Evolutionary conservation across 768 basidiomycete species (phyloP), one percentile per base, ranked within the genome.

Genomic region (Boletus speciosus): DNA sequence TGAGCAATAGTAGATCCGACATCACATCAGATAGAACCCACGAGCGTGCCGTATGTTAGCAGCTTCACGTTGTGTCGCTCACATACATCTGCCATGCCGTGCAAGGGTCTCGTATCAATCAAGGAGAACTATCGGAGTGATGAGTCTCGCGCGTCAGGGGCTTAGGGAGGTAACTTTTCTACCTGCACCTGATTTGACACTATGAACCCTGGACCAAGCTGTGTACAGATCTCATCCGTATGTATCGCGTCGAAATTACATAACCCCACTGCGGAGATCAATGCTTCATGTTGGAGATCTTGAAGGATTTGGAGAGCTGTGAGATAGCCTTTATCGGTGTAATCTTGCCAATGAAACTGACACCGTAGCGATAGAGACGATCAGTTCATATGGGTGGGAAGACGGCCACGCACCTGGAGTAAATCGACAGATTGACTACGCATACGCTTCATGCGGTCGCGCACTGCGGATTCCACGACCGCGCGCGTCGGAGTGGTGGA

Each of bases 121-220:
- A 93, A 68, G 6, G 90, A 93, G 62, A 90, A 91, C 90, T 92
- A 58, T 6, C 15, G 9, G 34, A 9, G 5, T 34, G 43, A 48
- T 70, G 51, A 70, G 55, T 31, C 34, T 7, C 15, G 15, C 21
- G 32, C 23, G 25, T n/a, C 47, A 56, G 11, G 21, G 2, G 9
- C 29, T 31, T 25, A 42, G 25, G 43, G 27, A 9, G 19, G 29
- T 29, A 49, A 39, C 57, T 70, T 42, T 66, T 70, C 41, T 66
- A 90, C 90, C 78, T 88, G 90, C 8, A 93, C 83, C 71, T 93
- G 90, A 68, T 93, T 92, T 10, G 89, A 86, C 35, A 88, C 86
- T 44, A 93, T 81, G 31, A 77, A 78, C 4, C 84, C 86, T 1
- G 82, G 81, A 5, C 87, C 88, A 23, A 90, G 71, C 44, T 81